These are phyloP conservation scores for Vickermania ingenoplastis DNA, from an alignment of 208 protist genomes.

Conservation along the genomic window DNA sequence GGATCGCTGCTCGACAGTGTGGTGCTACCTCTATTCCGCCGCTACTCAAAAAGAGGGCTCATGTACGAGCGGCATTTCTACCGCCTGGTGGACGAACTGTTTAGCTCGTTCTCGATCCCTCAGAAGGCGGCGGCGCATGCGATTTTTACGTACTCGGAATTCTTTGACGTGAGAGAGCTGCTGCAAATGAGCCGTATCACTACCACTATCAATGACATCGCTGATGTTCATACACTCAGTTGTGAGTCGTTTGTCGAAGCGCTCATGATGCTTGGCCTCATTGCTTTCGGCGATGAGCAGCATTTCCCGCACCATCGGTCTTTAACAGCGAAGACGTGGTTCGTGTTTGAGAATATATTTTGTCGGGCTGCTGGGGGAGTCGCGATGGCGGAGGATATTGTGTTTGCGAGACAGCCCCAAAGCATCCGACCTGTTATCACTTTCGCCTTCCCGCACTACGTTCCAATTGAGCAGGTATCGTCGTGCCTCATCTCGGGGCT, in stretches of 20 bases:
- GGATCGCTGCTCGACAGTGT: constrained; percentile 23
- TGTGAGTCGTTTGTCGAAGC: constrained; percentile 72
- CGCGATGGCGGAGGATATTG: constrained; percentile 20
- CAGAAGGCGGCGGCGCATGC: constrained; percentile 39
- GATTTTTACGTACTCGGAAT: constrained; percentile 56
- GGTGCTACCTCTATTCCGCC: constrained; percentile 56
- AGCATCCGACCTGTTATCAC: constrained; percentile 12
- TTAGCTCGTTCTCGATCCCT: constrained; percentile 31
- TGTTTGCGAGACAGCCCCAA: constrained; percentile 10
- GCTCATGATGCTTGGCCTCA: constrained; percentile 71
- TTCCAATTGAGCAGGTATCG: constrained; percentile 1
- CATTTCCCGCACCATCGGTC: constrained; percentile 37
- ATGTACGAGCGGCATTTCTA: constrained; percentile 42
- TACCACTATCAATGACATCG: not conserved
- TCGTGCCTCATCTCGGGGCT: constrained; percentile 7
- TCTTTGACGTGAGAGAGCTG: constrained; percentile 33
- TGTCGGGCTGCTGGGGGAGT: constrained; percentile 15
- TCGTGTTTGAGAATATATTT: constrained; percentile 52
- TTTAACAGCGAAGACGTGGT: constrained; percentile 78
- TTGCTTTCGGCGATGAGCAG: constrained; percentile 61
- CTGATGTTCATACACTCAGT: constrained; percentile 12
- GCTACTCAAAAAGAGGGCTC: constrained; percentile 32
- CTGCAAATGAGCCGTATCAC: constrained; percentile 4
- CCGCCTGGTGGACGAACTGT: constrained; percentile 38
- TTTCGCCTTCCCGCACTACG: not conserved